phyloP scores from a whole-genome alignment of 306 rosid species.

The Cicer judaicum region DNA sequence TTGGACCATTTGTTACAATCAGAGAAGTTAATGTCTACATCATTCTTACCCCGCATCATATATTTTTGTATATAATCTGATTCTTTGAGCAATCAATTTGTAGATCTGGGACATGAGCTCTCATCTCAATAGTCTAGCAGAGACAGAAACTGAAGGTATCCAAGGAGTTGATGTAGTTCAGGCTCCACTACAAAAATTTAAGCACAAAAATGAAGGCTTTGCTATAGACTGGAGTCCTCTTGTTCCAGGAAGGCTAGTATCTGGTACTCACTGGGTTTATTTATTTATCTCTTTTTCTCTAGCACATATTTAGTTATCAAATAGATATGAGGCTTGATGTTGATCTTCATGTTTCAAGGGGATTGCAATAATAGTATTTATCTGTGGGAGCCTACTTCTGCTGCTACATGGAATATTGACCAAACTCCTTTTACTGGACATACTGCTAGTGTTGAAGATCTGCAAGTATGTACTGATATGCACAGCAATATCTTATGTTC shows the following conservation, averaged over 20 bases:
- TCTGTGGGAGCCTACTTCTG: constrained; percentile 90
- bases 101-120: constrained; percentile 93
- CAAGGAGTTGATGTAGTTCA: constrained; percentile 76
- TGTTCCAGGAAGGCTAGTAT: constrained; percentile 78
- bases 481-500: constrained; percentile 38
- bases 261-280: constrained; percentile 57
- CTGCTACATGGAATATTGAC: constrained; percentile 75
- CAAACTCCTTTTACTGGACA: constrained; percentile 75
- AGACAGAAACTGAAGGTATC: constrained; percentile 67
- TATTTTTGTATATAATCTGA: constrained; percentile 34
- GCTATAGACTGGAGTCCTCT: constrained; percentile 93
- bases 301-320: constrained; percentile 16
- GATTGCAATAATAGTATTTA: constrained; percentile 77
- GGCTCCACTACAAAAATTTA: constrained; percentile 65
- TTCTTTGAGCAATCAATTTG: constrained; percentile 34
- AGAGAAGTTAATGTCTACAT: constrained; percentile 12
- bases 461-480: constrained; percentile 63
- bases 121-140: constrained; percentile 80
- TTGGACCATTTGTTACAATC: constrained; percentile 1
- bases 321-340: constrained; percentile 29
- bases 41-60: neutral
- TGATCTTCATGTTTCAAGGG: constrained; percentile 59
- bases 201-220: constrained; percentile 90
- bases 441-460: constrained; percentile 86
- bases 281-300: constrained; percentile 11